These are phyloP conservation scores for Solanum lycopersicoides DNA, from an alignment of 257 asterid species.

Conservation along the genomic window DNA sequence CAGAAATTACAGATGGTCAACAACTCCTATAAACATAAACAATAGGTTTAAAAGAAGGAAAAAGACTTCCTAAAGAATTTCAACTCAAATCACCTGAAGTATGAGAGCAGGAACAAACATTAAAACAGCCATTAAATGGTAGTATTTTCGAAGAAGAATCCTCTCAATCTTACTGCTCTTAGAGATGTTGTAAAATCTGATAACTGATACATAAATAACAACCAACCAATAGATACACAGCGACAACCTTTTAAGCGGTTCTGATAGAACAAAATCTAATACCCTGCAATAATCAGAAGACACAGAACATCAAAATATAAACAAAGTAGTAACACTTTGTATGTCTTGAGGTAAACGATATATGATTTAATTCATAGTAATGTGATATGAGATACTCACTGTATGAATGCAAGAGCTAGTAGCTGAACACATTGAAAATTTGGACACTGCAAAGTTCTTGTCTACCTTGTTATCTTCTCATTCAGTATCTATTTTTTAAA, in stretches of 20 bases:
- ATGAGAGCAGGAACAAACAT: constrained; percentile 44
- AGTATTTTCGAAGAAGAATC: constrained; percentile 95
- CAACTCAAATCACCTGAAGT: constrained; percentile 25
- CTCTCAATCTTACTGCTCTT: constrained; percentile 76
- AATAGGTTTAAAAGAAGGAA: not conserved
- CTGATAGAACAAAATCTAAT: constrained; percentile 62
- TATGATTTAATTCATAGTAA: not conserved
- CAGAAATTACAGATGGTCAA: constrained; percentile 2
- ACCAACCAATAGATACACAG: constrained; percentile 76
- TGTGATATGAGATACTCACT: not conserved
- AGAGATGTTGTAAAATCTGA: constrained; percentile 65
- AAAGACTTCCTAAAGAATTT: not conserved
- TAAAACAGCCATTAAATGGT: constrained; percentile 83
- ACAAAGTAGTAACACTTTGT: not conserved
- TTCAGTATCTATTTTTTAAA: not conserved
- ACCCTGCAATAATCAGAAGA: constrained; percentile 43
- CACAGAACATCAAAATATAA: not conserved
- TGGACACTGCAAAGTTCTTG: not conserved
- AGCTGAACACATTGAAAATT: not conserved
- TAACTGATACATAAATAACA: constrained; percentile 60
- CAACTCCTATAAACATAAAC: not conserved
- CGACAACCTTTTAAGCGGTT: constrained; percentile 64
- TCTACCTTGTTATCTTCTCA: not conserved
- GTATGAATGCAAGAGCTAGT: not conserved
- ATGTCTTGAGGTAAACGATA: not conserved